Evolutionary conservation across 805 yeast genomes (phyloP), one percentile per base, ranked within the genome.

Genomic region (Kurtzmaniella cleridarum): DNA sequence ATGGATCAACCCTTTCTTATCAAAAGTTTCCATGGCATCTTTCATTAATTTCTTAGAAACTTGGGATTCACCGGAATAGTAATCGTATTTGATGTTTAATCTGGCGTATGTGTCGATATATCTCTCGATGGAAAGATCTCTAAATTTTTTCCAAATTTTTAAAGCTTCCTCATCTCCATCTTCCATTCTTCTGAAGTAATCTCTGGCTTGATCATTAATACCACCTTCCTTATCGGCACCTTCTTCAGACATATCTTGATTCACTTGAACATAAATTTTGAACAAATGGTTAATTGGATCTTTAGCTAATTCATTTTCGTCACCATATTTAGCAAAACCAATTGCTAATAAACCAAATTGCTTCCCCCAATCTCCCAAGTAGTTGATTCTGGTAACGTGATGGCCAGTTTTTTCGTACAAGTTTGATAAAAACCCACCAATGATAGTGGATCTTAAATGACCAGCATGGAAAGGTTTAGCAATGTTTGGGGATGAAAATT

Each of bases 381-480:
- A 93, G 72, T 93, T 93, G 71, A 91, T 75, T 67, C 97, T 79
- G 49, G 76, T 66, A 33, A 93, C 98, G n/a, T 87, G 77, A 86
- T 91, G 93, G 34, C 98, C 98, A 41, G 82, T 71, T 50, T 78
- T 81, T 66, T 89, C 96, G 59, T 93, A 86, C 60, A 93, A 72
- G 64, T 90, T 91, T 30, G 96, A 68, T 35, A 93, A 62, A 69
- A 89, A 93, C 12, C 98, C 98, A 52, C 99, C 99, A 59, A 93
- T 93, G 57, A 93, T 93, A 33, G 99, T 93, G 26, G 95, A 85
- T 66, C 99, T 83, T 64, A 93, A 78, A 64, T 93, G 99, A 43
- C 99, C 99, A 40, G 99, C 99, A 60, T 93, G 99, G 84, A 93
- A 93, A 10, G 99, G 99, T 68, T 93, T 93, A 48, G 99, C 99